A percentile compares a stretch with the other conserved stretches of the same genome.
These are phyloP conservation scores for Talaromyces liani DNA, from an alignment of 495 filamentous ascomycete genomes.

Conservation along the genomic window DNA sequence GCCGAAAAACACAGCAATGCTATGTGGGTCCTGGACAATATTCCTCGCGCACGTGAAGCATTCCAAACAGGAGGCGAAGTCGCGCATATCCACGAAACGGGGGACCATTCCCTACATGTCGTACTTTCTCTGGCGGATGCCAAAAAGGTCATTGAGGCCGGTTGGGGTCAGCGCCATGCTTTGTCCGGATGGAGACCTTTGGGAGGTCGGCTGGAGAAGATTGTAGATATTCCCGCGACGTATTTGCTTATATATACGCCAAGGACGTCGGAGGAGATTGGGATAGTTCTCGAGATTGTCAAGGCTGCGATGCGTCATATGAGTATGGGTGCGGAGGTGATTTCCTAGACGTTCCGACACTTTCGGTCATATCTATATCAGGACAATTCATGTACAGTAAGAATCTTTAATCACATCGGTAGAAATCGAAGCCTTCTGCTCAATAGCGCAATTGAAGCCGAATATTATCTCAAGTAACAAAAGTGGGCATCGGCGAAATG, in stretches of 20 bases:
- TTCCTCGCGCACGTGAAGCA: constrained; percentile 41
- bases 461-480: background rate
- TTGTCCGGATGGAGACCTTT: constrained; percentile 56
- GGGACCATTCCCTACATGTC: constrained; percentile 69
- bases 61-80: constrained; percentile 50
- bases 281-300: constrained; percentile 62
- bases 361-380: background rate
- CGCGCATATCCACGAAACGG: constrained; percentile 64
- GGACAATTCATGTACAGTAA: background rate
- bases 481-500: background rate
- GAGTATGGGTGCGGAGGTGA: background rate
- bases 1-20: constrained; percentile 24
- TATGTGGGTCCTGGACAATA: constrained; percentile 20
- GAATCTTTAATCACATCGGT: background rate
- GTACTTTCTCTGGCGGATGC: constrained; percentile 74
- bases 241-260: constrained; percentile 86
- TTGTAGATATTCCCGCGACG: constrained; percentile 40
- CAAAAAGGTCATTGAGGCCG: constrained; percentile 63
- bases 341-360: background rate
- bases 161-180: constrained; percentile 88
- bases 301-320: constrained; percentile 37
- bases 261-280: constrained; percentile 57
- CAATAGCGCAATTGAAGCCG: too few relatives aligned
- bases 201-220: constrained; percentile 16
- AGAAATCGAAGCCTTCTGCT: background rate